phyloP scores from a whole-genome alignment of 2,329 filamentous ascomycete genomes.

The Fusarium oxysporum region DNA sequence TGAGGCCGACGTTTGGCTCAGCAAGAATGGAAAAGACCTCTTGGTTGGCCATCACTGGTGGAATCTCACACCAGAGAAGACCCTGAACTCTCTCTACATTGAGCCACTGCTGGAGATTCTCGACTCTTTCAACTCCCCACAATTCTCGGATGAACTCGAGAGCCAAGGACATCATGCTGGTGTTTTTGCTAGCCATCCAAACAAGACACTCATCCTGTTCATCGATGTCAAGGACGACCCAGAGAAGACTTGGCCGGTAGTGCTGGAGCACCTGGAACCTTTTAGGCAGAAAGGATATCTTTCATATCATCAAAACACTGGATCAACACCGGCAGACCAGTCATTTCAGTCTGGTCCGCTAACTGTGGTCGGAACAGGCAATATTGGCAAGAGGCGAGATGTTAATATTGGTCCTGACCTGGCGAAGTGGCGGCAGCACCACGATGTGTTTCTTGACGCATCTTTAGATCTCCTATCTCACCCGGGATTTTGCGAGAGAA shows the following conservation, averaged over 20 bases:
- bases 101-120: slow-evolving; percentile 72
- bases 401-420: slow-evolving; percentile 32
- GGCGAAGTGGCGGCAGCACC: slow-evolving; percentile 34
- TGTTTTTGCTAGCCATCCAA: slow-evolving; percentile 65
- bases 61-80: slow-evolving; percentile 62
- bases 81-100: slow-evolving; percentile 71
- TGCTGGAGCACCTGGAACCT: slow-evolving; percentile 59
- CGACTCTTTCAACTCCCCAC: slow-evolving; percentile 45
- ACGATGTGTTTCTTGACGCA: slow-evolving; percentile 75
- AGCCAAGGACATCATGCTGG: slow-evolving; percentile 51
- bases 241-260: slow-evolving; percentile 41
- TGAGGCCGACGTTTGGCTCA: slow-evolving; percentile 76
- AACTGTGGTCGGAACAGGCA: slow-evolving; percentile 76
- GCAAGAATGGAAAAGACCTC: slow-evolving; percentile 58
- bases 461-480: slow-evolving; percentile 59
- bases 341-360: slow-evolving; percentile 59
- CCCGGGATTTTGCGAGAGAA: slow-evolving; percentile 16
- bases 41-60: slow-evolving; percentile 71
- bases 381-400: slow-evolving; percentile 45
- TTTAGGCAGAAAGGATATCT: slow-evolving; percentile 69
- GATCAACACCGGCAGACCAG: slow-evolving; percentile 53
- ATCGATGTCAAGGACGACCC: slow-evolving; percentile 72
- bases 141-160: accelerated
- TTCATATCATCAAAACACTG: slow-evolving; percentile 59
- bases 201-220: slow-evolving; percentile 68